Evolutionary conservation across 805 yeast genomes (phyloP), one percentile per base, ranked within the genome.

Genomic region (Huiozyma sinensis): DNA sequence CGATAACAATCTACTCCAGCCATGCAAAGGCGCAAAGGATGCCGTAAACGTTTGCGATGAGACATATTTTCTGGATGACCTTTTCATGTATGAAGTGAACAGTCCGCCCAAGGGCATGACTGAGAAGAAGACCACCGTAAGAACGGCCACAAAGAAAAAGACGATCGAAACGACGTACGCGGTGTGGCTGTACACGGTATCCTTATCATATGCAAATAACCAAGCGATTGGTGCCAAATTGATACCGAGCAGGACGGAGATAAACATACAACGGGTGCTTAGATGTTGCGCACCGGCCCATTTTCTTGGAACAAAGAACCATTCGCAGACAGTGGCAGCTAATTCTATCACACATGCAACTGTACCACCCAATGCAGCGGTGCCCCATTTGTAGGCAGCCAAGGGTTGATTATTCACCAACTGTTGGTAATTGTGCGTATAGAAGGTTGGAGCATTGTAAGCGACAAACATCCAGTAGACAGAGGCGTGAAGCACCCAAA

Each of bases 281-380:
- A 90, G 76, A 64, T 84, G 96, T 70, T 90, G 97, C 63, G 97
- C 97, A 68, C 98, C 98, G 34, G 97, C 94, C 97, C 97, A 92
- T 55, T 82, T 77, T 68, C 98, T 82, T 53, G 98, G 98, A 48
- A 92, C 97, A 59, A 88, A 92, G 63, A 79, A 71, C 95, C 95
- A 90, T 68, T 92, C 98, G 56, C 84, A 77, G 33, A 88, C 47
- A 28, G 97, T 89, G 39, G 98, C 98, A 44, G 77, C 57, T 48
- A 92, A 74, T 69, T 92, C 95, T 58, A 92, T 78, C 40, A 76
- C 61, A 48, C 79, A 68, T 43, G 97, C 97, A 57, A 92, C 72
- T 43, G 83, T 67, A 74, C 98, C 98, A 67, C 89, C 97, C 54
- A 89, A 71, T 41, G 95, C 95, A 52, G 81, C 82, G 32, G 95